A percentile compares a stretch with the other conserved stretches of the same genome.
Conservation (phyloP, 2,329 filamentous ascomycete genomes). For the Neonectria punicea region DNA sequence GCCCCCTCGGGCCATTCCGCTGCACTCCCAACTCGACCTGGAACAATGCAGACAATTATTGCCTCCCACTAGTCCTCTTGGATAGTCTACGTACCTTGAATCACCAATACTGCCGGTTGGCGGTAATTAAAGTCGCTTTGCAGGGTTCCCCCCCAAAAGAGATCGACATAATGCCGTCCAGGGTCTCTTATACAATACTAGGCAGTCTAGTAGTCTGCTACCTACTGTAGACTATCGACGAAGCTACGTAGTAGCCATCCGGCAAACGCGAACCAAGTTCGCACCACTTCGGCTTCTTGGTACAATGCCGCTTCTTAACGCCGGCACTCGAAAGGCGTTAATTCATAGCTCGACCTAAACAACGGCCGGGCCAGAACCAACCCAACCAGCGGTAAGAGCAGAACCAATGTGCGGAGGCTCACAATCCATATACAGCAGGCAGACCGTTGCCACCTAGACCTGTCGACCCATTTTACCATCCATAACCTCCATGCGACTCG, state of each 20-base stretch:
- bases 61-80: neutral
- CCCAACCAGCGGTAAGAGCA: neutral
- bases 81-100: neutral
- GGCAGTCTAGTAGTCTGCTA: neutral
- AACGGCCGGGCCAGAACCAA: neutral
- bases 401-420: neutral
- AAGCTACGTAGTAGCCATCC: neutral
- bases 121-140: neutral
- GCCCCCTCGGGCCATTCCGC: neutral
- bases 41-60: neutral
- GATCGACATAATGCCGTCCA: neutral
- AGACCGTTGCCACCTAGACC: neutral
- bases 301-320: slow-evolving; percentile 8
- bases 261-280: neutral
- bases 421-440: neutral
- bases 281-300: neutral
- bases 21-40: neutral
- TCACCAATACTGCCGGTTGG: neutral
- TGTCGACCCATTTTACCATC: slow-evolving; percentile 5
- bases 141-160: neutral
- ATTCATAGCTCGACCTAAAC: neutral
- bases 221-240: neutral
- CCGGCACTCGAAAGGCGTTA: slow-evolving; percentile 3
- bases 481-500: neutral
- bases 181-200: neutral